Percentiles rank a stretch among this genome's conserved stretches.
These are phyloP conservation scores for Dendrobium huoshanense DNA, from an alignment of 106 monocot species.

Conservation along the genomic window DNA sequence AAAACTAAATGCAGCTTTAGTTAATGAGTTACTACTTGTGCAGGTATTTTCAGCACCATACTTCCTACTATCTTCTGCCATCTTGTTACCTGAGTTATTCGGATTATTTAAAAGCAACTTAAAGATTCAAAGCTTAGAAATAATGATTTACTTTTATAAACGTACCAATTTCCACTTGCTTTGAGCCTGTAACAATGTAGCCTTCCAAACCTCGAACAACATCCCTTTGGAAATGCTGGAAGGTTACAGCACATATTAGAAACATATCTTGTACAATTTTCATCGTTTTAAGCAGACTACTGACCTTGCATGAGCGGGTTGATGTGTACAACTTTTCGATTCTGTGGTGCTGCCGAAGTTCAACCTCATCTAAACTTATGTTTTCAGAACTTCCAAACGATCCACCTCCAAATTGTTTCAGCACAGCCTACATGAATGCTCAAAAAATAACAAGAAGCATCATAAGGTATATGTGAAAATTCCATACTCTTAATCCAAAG, in stretches of 20 bases:
- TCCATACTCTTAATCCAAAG: neutral
- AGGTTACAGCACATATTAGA: neutral
- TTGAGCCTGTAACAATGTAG: constrained; percentile 80
- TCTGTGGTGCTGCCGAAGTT: constrained; percentile 65
- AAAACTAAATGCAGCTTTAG: constrained; percentile 74
- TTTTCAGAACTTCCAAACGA: constrained; percentile 65
- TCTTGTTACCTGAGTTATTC: constrained; percentile 51
- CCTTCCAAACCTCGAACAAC: constrained; percentile 97
- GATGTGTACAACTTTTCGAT: constrained; percentile 91
- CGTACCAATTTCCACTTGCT: constrained; percentile 90
- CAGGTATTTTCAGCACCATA: constrained; percentile 91
- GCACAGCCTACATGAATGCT: constrained; percentile 54
- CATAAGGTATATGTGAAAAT: neutral
- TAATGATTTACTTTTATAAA: neutral
- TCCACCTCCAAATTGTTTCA: constrained; percentile 86
- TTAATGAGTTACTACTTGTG: constrained; percentile 64
- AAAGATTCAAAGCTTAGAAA: neutral
- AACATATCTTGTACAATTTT: neutral
- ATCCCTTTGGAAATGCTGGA: constrained; percentile 95
- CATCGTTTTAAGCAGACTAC: neutral
- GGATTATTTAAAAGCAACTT: neutral
- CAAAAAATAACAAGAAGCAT: neutral
- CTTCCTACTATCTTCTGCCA: constrained; percentile 84
- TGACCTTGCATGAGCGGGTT: constrained; percentile 83
- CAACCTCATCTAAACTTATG: constrained; percentile 53